phyloP scores from a whole-genome alignment of 2,329 filamentous ascomycete species.

The Myriosclerotinia curreyana region DNA sequence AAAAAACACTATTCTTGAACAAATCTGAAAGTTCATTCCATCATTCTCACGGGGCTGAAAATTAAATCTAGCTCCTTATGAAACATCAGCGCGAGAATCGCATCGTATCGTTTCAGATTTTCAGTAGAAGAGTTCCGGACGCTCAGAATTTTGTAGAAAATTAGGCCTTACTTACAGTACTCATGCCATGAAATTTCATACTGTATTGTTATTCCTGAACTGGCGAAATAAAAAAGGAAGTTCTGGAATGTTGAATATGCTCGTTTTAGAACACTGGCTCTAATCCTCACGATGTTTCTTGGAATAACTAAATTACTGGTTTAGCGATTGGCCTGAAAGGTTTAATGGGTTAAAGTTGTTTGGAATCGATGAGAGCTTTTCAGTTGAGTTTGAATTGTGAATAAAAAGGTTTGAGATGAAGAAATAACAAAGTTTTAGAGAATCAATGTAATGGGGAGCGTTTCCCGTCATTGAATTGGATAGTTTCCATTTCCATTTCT shows the following conservation, averaged over 20 bases:
- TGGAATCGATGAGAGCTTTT: too few species aligned
- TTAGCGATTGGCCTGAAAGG: too few species aligned
- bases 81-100: constrained; percentile 1
- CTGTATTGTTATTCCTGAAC: too few species aligned
- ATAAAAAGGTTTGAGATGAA: background rate
- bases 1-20: background rate
- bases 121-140: background rate
- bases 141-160: constrained; percentile 4
- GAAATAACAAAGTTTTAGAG: background rate
- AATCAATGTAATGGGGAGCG: too few species aligned
- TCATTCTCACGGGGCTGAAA: background rate
- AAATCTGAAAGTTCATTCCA: background rate
- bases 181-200: background rate
- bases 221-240: background rate
- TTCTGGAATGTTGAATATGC: background rate
- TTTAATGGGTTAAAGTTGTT: background rate
- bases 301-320: background rate
- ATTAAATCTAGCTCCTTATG: background rate
- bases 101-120: too few species aligned
- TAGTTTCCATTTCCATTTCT: too few species aligned
- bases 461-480: too few species aligned
- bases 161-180: background rate
- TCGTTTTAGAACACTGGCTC: background rate
- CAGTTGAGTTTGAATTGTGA: too few species aligned
- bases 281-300: background rate